Evolutionary conservation across 2,329 filamentous ascomycete species (phyloP), one percentile per base, ranked within the genome.

Genomic region (Ophiocordyceps camponoti-saundersi): DNA sequence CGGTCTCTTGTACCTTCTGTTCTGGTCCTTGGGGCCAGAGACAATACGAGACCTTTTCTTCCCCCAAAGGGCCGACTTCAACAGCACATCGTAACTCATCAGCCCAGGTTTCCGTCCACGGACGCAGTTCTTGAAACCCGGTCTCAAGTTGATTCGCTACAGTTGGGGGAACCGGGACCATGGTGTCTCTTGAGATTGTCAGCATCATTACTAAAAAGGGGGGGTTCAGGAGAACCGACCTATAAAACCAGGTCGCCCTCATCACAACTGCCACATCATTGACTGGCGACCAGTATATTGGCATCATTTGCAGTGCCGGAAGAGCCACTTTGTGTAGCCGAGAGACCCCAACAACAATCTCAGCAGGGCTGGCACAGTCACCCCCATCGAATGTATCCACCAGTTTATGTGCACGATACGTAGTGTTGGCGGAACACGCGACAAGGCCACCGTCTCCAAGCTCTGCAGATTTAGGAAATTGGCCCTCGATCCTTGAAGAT

Each of bases 241-340:
- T 84, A 63, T 96, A 96, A 61, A 98, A 98, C 92, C 92, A 98
- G 0, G 90, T 96, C 1, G 85, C 88, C 53, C 92, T 75, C 48
- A 83, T 73, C 2, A 96, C 88, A 34, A 80, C 71, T 7, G 86
- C 82, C 30, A 93, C 76, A 57, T 96, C 92, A 56, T 94, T 88
- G 30, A 96, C 75, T 8, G 92, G 90, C 18, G 83, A 89, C 92
- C 92, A 98, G 60, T 98, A 98, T 49, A 96, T 95, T 0, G 92
- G 92, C 61, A 89, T 86, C 88, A 98, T 94, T 57, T 85, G 73
- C 32, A 94, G 66, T 46, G 75, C 75, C 21, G 90, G 88, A 54
- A 96, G 71, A 48, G 85, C 80, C 1, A 96, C 90, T 56, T 89
- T 76, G 59, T 98, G 90, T 48, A 98, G 69, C 53, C 88, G 77